These are phyloP conservation scores for Lentinula guzmanii DNA, from an alignment of 768 basidiomycete genomes.

Conservation along the genomic window DNA sequence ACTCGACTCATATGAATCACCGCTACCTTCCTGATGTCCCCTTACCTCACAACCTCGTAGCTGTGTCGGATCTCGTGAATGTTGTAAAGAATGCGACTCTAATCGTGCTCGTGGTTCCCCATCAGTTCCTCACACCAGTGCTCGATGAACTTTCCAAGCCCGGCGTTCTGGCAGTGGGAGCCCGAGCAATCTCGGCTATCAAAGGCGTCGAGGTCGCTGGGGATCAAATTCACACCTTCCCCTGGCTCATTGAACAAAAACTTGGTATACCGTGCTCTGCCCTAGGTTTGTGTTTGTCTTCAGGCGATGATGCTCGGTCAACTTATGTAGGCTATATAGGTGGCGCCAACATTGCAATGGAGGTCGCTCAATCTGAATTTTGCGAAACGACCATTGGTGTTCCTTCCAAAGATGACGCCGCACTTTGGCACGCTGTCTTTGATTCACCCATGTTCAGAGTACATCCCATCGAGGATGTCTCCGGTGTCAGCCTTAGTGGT, in stretches of 20 bases:
- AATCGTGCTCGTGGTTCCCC: constrained; percentile 8
- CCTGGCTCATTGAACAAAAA: constrained; percentile 9
- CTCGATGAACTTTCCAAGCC: constrained; percentile 8
- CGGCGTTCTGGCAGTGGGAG: constrained; percentile 1
- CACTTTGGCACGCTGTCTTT: constrained; percentile 13
- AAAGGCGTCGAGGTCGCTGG: constrained; percentile 10
- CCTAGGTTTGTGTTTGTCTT: constrained; percentile 1
- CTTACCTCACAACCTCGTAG: constrained; percentile 9
- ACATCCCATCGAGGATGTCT: constrained; percentile 11
- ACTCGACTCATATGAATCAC: constrained; percentile 7
- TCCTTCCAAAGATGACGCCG: constrained; percentile 10
- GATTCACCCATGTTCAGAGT: constrained; percentile 10
- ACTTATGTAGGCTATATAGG: background rate
- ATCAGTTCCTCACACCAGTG: constrained; percentile 10
- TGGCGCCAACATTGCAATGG: constrained; percentile 11
- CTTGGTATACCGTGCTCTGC: constrained; percentile 10
- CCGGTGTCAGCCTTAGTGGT: constrained; percentile 11
- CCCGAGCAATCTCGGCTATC: constrained; percentile 11
- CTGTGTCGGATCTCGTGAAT: constrained; percentile 5
- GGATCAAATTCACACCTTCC: constrained; percentile 9
- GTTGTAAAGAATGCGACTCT: constrained; percentile 10
- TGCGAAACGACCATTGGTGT: constrained; percentile 12
- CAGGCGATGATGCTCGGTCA: background rate
- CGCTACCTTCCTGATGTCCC: constrained; percentile 11
- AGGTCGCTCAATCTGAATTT: constrained; percentile 10